Base-by-base conservation (phyloP, 306 rosid genomes). In the Cicer chorassanicum region DNA sequence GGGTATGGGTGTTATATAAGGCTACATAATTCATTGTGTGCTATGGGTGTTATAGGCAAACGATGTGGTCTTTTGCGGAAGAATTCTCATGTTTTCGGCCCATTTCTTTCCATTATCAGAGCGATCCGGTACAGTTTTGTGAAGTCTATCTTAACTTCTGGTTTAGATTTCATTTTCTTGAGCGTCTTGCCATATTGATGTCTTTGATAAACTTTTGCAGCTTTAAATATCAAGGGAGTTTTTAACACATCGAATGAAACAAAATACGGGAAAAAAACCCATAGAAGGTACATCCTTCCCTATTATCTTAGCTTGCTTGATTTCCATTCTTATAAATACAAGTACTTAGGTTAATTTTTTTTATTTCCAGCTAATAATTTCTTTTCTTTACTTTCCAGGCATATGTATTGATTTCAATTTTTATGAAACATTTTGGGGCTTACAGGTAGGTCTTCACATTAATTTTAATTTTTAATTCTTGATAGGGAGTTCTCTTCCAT, bases 221-320 rank as follows among this genome's bases (percentile, higher is more conserved):
- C 98, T 74, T 89, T 91, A 76, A 94, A 94, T 86, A 91, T 91
- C 16, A 94, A 94, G 86, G 98, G 98, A 70, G 98, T 94, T 80
- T 94, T 94, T 70, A 94, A 94, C 97, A 90, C 96, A 67, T 91
- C 97, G 38, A 94, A 91, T 34, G 97, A 88, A 84, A 94, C 98
- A 73, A 94, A 94, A 72, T 94, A 89, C 78, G 98, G 91, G 87
- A 16, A 94, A 91, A 87, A 95, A 90, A 42, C 90, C 96, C 51
- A 86, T 91, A 42, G 93, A 83, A 64, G 98, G 97, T 91, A 84
- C 74, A 65, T 78, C 16, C 73, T 80, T 64, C 66, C 61, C 18
- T 67, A 64, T 44, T 40, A 60, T 76, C 56, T 74, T 77, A 39
- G 53, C 39, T 77, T 74, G 0, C 67, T 44, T 45, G 16, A 46